Evolutionary conservation across 2,329 filamentous ascomycete species (phyloP).

Genomic region (Verticillium klebahnii): DNA sequence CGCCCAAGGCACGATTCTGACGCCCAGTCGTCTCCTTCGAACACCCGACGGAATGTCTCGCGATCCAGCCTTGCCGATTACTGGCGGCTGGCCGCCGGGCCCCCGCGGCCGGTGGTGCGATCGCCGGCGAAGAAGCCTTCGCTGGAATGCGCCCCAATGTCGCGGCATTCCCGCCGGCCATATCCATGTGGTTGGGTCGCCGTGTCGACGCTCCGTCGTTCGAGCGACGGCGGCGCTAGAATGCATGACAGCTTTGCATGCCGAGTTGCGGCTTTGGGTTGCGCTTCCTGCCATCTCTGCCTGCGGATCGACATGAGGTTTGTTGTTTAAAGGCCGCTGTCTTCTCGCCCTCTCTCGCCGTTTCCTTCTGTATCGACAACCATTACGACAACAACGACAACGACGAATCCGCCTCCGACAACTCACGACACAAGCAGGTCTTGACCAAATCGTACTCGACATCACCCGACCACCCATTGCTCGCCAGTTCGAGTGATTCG

Average conservation of each 20-base stretch:
- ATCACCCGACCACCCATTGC: neutral
- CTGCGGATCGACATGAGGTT: neutral
- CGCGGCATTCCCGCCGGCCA: conserved; percentile 10
- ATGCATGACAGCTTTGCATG: neutral
- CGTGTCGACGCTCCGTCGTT: neutral
- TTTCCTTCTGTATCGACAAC: neutral
- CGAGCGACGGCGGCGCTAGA: neutral
- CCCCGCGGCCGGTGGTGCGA: neutral
- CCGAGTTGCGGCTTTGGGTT: neutral
- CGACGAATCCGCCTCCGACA: neutral
- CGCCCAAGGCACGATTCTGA: neutral
- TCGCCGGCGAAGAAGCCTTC: neutral
- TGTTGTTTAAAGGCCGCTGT: neutral
- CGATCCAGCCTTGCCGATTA: conserved; percentile 1
- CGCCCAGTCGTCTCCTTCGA: neutral
- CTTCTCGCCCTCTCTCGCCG: neutral
- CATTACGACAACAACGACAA: neutral
- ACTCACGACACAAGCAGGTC: neutral
- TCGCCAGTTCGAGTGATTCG: neutral
- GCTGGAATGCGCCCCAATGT: conserved; percentile 14
- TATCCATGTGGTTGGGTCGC: neutral
- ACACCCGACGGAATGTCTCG: conserved; percentile 1
- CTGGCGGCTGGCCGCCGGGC: neutral
- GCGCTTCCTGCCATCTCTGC: neutral
- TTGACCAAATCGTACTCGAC: neutral